Base-by-base conservation (phyloP, 2,329 filamentous ascomycete genomes). In the Aspergillus pseudoglaucus region DNA sequence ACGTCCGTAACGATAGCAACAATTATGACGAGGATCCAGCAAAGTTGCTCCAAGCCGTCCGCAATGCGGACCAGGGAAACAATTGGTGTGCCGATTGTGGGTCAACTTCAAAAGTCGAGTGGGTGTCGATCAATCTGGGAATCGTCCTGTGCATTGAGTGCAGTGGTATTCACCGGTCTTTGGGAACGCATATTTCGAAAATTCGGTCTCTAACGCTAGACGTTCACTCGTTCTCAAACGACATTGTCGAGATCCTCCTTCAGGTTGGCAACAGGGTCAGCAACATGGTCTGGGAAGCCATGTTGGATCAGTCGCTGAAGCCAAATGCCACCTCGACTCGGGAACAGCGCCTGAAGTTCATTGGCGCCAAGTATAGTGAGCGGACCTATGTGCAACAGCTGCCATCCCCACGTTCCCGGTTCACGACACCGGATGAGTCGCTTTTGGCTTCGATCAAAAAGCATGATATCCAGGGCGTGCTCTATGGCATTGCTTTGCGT, bases 91-190 rank as follows among this genome's bases (percentile, higher is more conserved):
- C 93, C 14, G 93, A 98, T 66, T 98, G 93, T 63, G 88, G 88
- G 9, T 94, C 90, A 6, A 85, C 87, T 30, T 81, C 84, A 62
- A 97, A 96, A 72, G 90, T 95, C 18, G 93, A 98, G 68, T 98
- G 93, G 93, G 93, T 97, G 23, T 97, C 93, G 0, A 95, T 98
- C 70, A 98, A 98, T 61, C 78, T 98, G 4, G 93, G 88, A 41
- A 95, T 98, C 50, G 85, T 98, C 46, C 79, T 98, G 17, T 98
- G 93, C 72, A 96, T 96, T 64, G 91, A 98, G 68, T 98, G 93
- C 71, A 95, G 90, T 64, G 93, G 93, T 53, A 96, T 98, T 52
- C 93, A 98, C 69, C 84, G 93, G 38, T 97, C 91, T 1, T 78
- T 98, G 3, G 93, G 93, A 10, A 98, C 93, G 1, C 93, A 98